A percentile compares a stretch with the other conserved stretches of the same genome.
Evolutionary conservation across 805 yeast species (phyloP).

Genomic region (Kockiozyma suomiensis): DNA sequence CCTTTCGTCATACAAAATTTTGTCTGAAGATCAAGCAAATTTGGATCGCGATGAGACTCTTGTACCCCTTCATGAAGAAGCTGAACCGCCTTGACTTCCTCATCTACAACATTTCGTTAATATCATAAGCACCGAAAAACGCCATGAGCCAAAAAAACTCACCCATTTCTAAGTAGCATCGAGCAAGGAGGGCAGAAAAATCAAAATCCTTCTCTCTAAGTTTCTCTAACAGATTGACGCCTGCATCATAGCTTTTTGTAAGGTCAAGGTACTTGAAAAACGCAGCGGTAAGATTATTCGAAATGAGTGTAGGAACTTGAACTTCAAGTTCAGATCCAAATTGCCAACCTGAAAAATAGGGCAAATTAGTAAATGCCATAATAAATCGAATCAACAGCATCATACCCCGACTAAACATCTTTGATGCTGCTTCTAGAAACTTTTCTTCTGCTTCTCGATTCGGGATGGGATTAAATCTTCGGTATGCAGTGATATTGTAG

Average conservation of each 20-base stretch:
- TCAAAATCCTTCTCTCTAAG: slow-evolving; percentile 56
- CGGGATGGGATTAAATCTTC: slow-evolving; percentile 76
- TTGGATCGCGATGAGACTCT: slow-evolving; percentile 56
- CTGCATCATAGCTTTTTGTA: slow-evolving; percentile 66
- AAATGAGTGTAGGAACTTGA: slow-evolving; percentile 64
- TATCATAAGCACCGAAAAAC: slow-evolving; percentile 19
- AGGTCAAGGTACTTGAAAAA: slow-evolving; percentile 64
- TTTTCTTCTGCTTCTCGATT: slow-evolving; percentile 51
- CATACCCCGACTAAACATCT: slow-evolving; percentile 62
- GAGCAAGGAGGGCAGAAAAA: slow-evolving; percentile 54
- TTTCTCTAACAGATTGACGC: slow-evolving; percentile 58
- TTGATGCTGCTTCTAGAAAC: slow-evolving; percentile 67
- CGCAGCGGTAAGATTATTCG: slow-evolving; percentile 76
- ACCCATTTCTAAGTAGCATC: slow-evolving; percentile 36
- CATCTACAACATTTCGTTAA: slow-evolving; percentile 41
- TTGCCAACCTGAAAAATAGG: slow-evolving; percentile 41
- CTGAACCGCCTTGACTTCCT: slow-evolving; percentile 53
- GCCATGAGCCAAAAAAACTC: background rate
- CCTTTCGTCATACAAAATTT: slow-evolving; percentile 60
- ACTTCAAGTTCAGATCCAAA: slow-evolving; percentile 69
- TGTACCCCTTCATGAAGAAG: slow-evolving; percentile 48
- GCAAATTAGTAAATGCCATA: background rate
- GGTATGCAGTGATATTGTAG: slow-evolving; percentile 76
- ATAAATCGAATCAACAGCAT: slow-evolving; percentile 21
- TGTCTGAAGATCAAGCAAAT: slow-evolving; percentile 63